Evolutionary conservation across 139 green algal species (phyloP), one percentile per base, ranked within the genome.

Genomic region (Marvania coccoides): DNA sequence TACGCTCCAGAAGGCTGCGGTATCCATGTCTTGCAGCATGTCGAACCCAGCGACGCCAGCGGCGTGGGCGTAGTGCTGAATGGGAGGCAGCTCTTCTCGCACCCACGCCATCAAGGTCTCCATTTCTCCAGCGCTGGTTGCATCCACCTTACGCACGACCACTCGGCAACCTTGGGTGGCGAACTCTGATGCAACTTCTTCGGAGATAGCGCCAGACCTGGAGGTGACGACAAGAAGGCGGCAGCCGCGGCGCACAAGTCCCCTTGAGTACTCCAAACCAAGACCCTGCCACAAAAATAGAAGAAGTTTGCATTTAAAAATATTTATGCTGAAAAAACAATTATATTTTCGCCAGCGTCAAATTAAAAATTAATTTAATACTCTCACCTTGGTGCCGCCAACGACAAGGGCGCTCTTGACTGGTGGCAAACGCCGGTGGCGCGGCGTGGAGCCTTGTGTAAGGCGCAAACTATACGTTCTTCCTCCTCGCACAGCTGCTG

Each of bases 61-160:
- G 12, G 73, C 73, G 33, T 78, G 72, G 1, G 31, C 68, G 34
- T 64, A 65, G n/a, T 64, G 15, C 24, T 74, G 28, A n/a, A 83
- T 36, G 8, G 57, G 26, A 12, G 72, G 68, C 19, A 83, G 47
- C 10, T 68, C 15, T 15, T 80, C 47, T 24, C 57, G 42, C 42
- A 51, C 42, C 19, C 19, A 51, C 19, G 42, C 19, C 42, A 51
- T 51, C 19, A 51, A 19, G 19, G 19, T 19, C 19, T 19, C 19
- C 42, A 51, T 51, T 19, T 51, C 42, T 51, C 19, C 19, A 28
- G 42, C 19, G 42, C 19, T 51, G 19, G 42, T 19, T 28, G 42
- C 42, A 51, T 51, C 42, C 19, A 19, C 42, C 19, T 19, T 19
- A 28, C 19, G 19, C 19, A 51, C 19, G 19, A 51, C 42, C 19